A percentile compares a stretch with the other conserved stretches of the same genome.
phyloP scores from a whole-genome alignment of 257 asterid species.

The Jacaranda copaia region DNA sequence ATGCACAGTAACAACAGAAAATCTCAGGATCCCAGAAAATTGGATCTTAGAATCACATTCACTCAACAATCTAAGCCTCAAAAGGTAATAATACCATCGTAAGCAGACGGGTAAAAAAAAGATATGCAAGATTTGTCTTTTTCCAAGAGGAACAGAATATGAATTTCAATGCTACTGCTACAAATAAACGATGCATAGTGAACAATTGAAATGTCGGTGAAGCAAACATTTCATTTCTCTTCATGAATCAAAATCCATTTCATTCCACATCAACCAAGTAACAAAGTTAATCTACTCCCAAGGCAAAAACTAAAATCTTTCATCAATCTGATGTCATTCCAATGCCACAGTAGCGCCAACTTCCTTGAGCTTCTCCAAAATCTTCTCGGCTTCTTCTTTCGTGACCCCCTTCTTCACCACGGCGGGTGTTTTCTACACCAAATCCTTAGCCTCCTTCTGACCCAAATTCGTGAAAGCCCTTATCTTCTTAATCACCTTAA shows the following conservation, averaged over 20 bases:
- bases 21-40: slow-evolving; percentile 4
- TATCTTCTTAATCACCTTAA: slow-evolving; percentile 87
- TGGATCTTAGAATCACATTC: not conserved
- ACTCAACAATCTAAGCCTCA: slow-evolving; percentile 8
- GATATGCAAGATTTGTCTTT: slow-evolving; percentile 21
- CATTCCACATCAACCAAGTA: slow-evolving; percentile 18
- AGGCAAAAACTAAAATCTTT: not conserved
- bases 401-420: slow-evolving; percentile 81
- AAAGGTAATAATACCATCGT: not conserved
- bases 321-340: slow-evolving; percentile 51
- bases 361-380: slow-evolving; percentile 75
- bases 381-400: slow-evolving; percentile 81
- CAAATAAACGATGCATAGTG: slow-evolving; percentile 21
- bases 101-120: not conserved
- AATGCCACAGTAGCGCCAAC: slow-evolving; percentile 79
- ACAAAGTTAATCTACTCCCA: slow-evolving; percentile 19
- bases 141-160: slow-evolving; percentile 4
- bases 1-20: not conserved
- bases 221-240: slow-evolving; percentile 21
- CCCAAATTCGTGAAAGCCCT: slow-evolving; percentile 84
- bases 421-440: slow-evolving; percentile 81
- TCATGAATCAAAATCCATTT: slow-evolving; percentile 24
- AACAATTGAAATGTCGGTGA: slow-evolving; percentile 6
- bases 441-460: slow-evolving; percentile 84
- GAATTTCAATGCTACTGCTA: slow-evolving; percentile 17